Conservation (phyloP, 164 flowering plant genomes). For the Cinnamomum micranthum region DNA sequence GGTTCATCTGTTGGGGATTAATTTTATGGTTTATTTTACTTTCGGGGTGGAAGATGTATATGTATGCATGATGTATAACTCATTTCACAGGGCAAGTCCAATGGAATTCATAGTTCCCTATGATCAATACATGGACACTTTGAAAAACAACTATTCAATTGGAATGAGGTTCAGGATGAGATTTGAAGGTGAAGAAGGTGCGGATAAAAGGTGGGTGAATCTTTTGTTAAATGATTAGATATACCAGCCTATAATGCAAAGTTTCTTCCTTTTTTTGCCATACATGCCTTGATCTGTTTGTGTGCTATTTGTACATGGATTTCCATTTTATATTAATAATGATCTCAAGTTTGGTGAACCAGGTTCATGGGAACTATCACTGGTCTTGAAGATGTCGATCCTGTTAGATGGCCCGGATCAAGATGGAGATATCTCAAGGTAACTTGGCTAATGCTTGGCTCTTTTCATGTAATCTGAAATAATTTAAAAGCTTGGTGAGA, state of each 20-base stretch:
- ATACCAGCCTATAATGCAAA: neutral
- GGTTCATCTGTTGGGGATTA: neutral
- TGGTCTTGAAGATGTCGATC: slow-evolving; percentile 41
- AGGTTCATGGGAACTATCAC: slow-evolving; percentile 46
- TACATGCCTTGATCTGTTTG: neutral
- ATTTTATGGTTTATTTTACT: neutral
- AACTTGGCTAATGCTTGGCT: neutral
- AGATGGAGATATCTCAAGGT: slow-evolving; percentile 60
- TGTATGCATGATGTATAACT: neutral
- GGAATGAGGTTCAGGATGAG: slow-evolving; percentile 48
- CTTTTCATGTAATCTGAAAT: neutral
- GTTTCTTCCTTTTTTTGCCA: neutral
- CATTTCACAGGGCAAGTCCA: slow-evolving; percentile 47
- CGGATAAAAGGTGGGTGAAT: slow-evolving; percentile 34
- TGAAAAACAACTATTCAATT: slow-evolving; percentile 20
- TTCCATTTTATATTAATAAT: neutral
- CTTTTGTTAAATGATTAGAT: neutral
- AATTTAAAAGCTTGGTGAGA: neutral
- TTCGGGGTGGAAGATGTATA: neutral
- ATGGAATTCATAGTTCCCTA: slow-evolving; percentile 45
- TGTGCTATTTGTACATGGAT: neutral
- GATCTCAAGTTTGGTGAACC: slow-evolving; percentile 5
- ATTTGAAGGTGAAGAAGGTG: slow-evolving; percentile 42
- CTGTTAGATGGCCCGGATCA: slow-evolving; percentile 48
- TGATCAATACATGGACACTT: slow-evolving; percentile 31